Conservation (phyloP, 2,329 filamentous ascomycete species). For the Elsinoe arachidis region DNA sequence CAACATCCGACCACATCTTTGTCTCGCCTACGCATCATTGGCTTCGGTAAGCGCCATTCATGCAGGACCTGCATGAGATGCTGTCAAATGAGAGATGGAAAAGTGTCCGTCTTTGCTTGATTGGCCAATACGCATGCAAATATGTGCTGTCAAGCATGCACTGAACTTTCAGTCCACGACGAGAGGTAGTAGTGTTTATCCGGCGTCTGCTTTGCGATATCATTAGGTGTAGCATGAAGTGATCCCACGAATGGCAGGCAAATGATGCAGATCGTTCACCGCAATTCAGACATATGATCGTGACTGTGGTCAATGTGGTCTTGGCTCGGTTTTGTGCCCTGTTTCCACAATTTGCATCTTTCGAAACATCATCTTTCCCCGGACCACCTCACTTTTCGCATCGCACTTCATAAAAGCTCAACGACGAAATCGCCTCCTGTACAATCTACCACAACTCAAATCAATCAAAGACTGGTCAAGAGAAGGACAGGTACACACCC, state of each 20-base stretch:
- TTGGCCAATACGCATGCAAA: not conserved
- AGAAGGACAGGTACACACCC: not conserved
- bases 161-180: not conserved
- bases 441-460: not conserved
- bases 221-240: not conserved
- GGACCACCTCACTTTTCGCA: not conserved
- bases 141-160: not conserved
- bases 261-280: not conserved
- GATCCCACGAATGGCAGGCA: not conserved
- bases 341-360: not conserved
- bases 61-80: not conserved
- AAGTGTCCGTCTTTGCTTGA: not conserved
- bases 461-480: not conserved
- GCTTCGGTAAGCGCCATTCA: not conserved
- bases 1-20: slow-evolving; percentile 8
- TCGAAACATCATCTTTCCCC: slow-evolving; percentile 3
- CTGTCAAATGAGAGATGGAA: not conserved
- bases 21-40: not conserved
- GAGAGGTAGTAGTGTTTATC: not conserved
- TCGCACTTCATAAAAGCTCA: not conserved
- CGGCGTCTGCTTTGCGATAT: not conserved
- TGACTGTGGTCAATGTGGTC: not conserved
- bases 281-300: not conserved
- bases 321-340: slow-evolving; percentile 6
- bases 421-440: too few species aligned